Percentiles rank a stretch among this genome's conserved stretches.
phyloP scores from a whole-genome alignment of 495 filamentous ascomycete species.

The Aspergillus cavernicola region DNA sequence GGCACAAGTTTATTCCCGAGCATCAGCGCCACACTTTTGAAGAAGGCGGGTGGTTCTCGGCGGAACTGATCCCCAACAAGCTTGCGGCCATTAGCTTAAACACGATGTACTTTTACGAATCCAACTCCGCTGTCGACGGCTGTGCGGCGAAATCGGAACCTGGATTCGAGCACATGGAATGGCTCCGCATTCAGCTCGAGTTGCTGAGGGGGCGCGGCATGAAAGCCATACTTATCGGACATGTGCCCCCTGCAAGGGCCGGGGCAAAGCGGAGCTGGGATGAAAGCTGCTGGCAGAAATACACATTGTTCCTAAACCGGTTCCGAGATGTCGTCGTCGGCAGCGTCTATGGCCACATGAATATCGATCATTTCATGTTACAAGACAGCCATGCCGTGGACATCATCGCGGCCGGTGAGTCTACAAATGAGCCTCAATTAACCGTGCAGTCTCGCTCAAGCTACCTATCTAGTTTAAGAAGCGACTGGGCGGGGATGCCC shows the following conservation, averaged over 20 bases:
- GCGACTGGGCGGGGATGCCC: slow-evolving; percentile 73
- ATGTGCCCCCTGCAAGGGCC: slow-evolving; percentile 87
- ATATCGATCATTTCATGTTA: slow-evolving; percentile 94
- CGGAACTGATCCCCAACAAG: slow-evolving; percentile 82
- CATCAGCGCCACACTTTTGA: slow-evolving; percentile 89
- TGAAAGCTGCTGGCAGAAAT: slow-evolving; percentile 97
- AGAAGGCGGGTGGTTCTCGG: slow-evolving; percentile 88
- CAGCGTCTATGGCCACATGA: slow-evolving; percentile 91
- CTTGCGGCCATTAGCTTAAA: slow-evolving; percentile 94
- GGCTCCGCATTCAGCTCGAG: slow-evolving; percentile 88
- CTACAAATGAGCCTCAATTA: slow-evolving; percentile 31
- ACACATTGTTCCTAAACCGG: slow-evolving; percentile 81
- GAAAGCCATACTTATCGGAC: slow-evolving; percentile 93
- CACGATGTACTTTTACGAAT: slow-evolving; percentile 92
- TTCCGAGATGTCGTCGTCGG: slow-evolving; percentile 86
- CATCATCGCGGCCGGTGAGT: slow-evolving; percentile 26
- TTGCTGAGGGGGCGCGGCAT: slow-evolving; percentile 76
- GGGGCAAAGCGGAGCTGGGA: slow-evolving; percentile 84
- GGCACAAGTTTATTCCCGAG: slow-evolving; percentile 86
- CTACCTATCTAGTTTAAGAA: slow-evolving; percentile 76
- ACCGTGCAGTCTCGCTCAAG: slow-evolving; percentile 60
- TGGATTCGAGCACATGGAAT: slow-evolving; percentile 93
- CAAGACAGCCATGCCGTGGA: slow-evolving; percentile 80
- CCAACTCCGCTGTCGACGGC: slow-evolving; percentile 88
- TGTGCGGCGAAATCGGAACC: slow-evolving; percentile 74